Evolutionary conservation across 2,329 filamentous ascomycete species (phyloP).

Genomic region (Neonectria sp.): DNA sequence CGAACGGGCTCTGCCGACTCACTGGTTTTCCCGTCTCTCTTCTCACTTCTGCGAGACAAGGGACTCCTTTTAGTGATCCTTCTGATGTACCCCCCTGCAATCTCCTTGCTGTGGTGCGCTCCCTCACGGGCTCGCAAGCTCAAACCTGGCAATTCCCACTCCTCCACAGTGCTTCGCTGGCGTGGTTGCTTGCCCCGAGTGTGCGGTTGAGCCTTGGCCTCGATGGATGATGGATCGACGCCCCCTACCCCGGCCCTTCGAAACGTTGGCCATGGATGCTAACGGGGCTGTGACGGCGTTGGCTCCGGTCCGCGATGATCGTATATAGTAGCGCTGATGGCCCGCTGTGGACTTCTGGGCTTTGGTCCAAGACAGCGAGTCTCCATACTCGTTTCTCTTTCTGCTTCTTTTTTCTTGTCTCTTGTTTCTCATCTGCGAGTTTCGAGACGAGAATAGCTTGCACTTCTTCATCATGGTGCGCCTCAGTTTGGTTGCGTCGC

Average conservation of each 20-base stretch:
- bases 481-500: slow-evolving; percentile 51
- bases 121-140: neutral
- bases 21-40: neutral
- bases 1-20: slow-evolving; percentile 1
- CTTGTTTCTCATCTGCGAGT: slow-evolving; percentile 6
- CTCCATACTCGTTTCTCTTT: slow-evolving; percentile 10
- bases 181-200: neutral
- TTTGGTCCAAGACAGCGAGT: slow-evolving; percentile 10
- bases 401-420: neutral
- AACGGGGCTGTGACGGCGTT: slow-evolving; percentile 10
- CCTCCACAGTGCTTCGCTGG: slow-evolving; percentile 9
- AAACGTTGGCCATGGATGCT: slow-evolving; percentile 3
- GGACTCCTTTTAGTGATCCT: neutral
- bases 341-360: slow-evolving; percentile 3
- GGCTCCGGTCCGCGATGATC: slow-evolving; percentile 4
- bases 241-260: neutral
- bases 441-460: neutral
- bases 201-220: neutral
- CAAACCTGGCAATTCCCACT: neutral
- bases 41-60: neutral
- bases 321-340: slow-evolving; percentile 17
- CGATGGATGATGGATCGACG: slow-evolving; percentile 1
- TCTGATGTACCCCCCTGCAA: slow-evolving; percentile 22
- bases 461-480: slow-evolving; percentile 53
- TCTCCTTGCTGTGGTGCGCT: slow-evolving; percentile 14